A percentile compares a stretch with the other conserved stretches of the same genome.
phyloP scores from a whole-genome alignment of 805 yeast genomes.

The Dipodascopsis uninucleata region DNA sequence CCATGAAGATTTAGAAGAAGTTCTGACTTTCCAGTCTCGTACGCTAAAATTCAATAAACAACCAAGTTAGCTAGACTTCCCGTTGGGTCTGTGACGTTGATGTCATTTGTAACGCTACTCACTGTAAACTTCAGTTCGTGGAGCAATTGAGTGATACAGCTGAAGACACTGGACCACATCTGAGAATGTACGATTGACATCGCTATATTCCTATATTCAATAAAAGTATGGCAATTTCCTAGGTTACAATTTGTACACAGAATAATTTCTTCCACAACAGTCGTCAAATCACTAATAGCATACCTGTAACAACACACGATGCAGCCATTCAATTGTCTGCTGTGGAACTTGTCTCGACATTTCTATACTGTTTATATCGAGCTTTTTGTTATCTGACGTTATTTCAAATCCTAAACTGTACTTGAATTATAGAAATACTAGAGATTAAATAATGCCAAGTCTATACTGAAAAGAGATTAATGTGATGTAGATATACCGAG shows the following conservation, averaged over 20 bases:
- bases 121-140: conserved; percentile 63
- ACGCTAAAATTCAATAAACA: conserved; percentile 32
- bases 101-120: conserved; percentile 7
- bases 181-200: conserved; percentile 42
- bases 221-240: not conserved
- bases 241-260: not conserved
- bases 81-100: not conserved
- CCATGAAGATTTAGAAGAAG: conserved; percentile 67
- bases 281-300: conserved; percentile 8
- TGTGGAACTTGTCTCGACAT: conserved; percentile 38
- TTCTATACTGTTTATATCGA: too few relatives aligned
- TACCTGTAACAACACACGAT: conserved; percentile 51
- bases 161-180: conserved; percentile 58
- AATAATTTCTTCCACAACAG: not conserved
- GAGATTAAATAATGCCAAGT: too few relatives aligned
- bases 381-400: too few relatives aligned
- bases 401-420: too few relatives aligned
- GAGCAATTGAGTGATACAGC: conserved; percentile 51
- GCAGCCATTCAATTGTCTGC: conserved; percentile 55
- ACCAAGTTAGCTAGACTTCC: not conserved
- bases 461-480: too few relatives aligned
- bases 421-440: not conserved
- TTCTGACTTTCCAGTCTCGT: conserved; percentile 54
- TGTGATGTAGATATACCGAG: too few relatives aligned
- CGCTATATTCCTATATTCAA: conserved; percentile 18